Conservation (phyloP, 1,284 basidiomycete genomes). For the Amylostereum chailletii region DNA sequence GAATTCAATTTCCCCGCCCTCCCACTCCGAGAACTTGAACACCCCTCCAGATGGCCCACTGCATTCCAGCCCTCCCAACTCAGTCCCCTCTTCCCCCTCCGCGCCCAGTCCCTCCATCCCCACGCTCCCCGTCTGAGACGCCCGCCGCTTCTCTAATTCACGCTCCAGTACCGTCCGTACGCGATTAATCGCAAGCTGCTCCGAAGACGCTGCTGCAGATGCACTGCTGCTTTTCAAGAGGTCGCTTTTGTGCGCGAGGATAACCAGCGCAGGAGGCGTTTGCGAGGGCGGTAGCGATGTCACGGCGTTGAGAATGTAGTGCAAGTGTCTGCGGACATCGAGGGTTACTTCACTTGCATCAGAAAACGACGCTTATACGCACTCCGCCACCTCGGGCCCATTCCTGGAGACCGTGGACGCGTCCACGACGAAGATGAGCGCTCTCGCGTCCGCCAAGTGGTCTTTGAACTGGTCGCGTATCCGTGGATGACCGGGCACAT, state of each 20-base stretch:
- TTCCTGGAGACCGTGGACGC: conserved; percentile 67
- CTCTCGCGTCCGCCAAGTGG: conserved; percentile 49
- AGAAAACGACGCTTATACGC: conserved; percentile 19
- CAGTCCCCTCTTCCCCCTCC: conserved; percentile 48
- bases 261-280: conserved; percentile 45
- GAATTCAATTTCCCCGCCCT: conserved; percentile 66
- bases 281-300: conserved; percentile 65
- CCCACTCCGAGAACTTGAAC: conserved; percentile 70
- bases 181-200: conserved; percentile 53
- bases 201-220: conserved; percentile 32
- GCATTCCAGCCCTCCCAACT: conserved; percentile 60
- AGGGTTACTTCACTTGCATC: not conserved
- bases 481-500: conserved; percentile 73
- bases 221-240: conserved; percentile 43
- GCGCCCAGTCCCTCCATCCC: conserved; percentile 64
- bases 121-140: conserved; percentile 52
- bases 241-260: conserved; percentile 71
- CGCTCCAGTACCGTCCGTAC: conserved; percentile 70
- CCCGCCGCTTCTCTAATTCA: conserved; percentile 67
- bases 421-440: conserved; percentile 69
- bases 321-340: conserved; percentile 47
- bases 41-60: conserved; percentile 30
- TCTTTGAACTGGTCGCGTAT: conserved; percentile 65
- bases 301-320: conserved; percentile 58
- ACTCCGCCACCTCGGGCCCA: conserved; percentile 69